phyloP scores from a whole-genome alignment of 306 rosid genomes.

The Prinsepia uniflora region DNA sequence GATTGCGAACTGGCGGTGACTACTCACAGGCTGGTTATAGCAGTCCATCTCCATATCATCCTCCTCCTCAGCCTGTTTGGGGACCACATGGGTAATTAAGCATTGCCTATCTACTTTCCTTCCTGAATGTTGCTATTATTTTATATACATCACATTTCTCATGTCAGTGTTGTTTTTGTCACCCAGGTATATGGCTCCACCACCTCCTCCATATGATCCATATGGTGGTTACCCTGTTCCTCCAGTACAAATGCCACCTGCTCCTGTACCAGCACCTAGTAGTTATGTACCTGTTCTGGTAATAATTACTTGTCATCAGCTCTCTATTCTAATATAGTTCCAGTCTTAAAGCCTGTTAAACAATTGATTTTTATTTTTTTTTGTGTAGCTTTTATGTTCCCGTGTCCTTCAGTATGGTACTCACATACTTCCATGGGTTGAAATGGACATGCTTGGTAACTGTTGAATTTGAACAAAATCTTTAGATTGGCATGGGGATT shows the following conservation, averaged over 20 bases:
- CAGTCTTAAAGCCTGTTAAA: too few species aligned
- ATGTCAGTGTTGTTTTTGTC: slow-evolving; percentile 28
- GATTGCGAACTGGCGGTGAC: slow-evolving; percentile 80
- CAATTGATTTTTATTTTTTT: too few species aligned
- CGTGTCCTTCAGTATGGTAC: too few species aligned
- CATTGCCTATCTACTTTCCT: not conserved
- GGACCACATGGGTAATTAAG: slow-evolving; percentile 75
- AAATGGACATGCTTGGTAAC: not conserved
- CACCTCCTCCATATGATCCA: slow-evolving; percentile 92
- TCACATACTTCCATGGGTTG: not conserved
- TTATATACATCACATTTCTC: not conserved
- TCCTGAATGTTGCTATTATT: not conserved
- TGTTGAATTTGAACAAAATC: not conserved
- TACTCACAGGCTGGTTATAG: slow-evolving; percentile 72
- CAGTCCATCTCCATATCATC: slow-evolving; percentile 81
- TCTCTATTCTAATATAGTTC: too few species aligned
- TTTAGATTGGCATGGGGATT: not conserved
- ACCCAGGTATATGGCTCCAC: slow-evolving; percentile 89
- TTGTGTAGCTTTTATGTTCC: too few species aligned
- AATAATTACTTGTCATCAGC: not conserved
- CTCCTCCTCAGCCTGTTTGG: slow-evolving; percentile 86
- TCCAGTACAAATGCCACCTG: slow-evolving; percentile 78
- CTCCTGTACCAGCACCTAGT: slow-evolving; percentile 81
- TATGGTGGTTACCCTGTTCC: slow-evolving; percentile 88
- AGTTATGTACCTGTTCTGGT: slow-evolving; percentile 94